Evolutionary conservation across 208 protist species (phyloP), one percentile per base, ranked within the genome.

Genomic region (Trypanosoma grayi): DNA sequence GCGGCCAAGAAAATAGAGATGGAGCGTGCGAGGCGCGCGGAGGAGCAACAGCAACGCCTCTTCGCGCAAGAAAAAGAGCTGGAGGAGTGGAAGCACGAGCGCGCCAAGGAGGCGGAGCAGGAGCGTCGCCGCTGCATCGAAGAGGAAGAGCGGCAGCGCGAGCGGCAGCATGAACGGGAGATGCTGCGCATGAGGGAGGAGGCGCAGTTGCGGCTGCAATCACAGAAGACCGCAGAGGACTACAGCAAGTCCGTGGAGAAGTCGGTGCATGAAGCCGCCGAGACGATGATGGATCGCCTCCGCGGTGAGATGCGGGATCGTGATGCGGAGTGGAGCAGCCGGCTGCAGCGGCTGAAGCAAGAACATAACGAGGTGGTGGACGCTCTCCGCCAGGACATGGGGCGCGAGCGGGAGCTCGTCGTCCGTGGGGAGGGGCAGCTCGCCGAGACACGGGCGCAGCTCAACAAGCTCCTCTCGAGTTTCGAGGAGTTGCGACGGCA

Each of bases 51-150:
- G 50, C 70, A 90, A 60, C 75, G 72, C 1, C 55, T 93, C 10
- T 37, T 93, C 2, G 74, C 77, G 47, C 81, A 85, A 57, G 87
- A 90, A 58, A 70, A 73, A 11, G 83, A 93, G 69, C 57, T 93
- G 28, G 87, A 93, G 67, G 87, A 88, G 61, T 93, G 87, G 87
- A 93, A 89, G 70, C 18, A 83, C 43, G 78, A 85, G 68, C 65
- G 77, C 5, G 56, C 65, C 43, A 76, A 77, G 46, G 81, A 87
- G 60, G 52, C 71, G 6, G 83, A 90, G 43, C 62, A 52, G 2
- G 54, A 73, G 33, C 77, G 79, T 16, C 78, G 76, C 25, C 56
- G 70, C 36, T 71, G 67, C 30, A 44, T 66, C 9, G 73, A 82
- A 43, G 87, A 90, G 43, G 87, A 90, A 45, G 87, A 93, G 4